Evolutionary conservation across 2,329 filamentous ascomycete species (phyloP).

Genomic region (Akanthomyces lecanii): DNA sequence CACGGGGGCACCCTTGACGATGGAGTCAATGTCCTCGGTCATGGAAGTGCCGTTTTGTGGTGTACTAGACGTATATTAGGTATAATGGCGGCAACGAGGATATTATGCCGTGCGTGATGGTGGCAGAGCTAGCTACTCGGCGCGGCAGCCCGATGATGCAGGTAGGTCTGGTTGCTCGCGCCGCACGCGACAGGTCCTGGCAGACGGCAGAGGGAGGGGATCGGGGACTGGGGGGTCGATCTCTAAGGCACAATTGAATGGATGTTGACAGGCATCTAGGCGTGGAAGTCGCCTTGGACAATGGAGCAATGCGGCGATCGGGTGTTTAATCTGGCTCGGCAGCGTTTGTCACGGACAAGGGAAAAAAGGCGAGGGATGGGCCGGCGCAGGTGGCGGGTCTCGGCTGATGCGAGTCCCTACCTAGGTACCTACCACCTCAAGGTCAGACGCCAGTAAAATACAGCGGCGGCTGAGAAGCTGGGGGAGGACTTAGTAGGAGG

Average conservation of each 20-base stretch:
- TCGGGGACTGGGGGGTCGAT: neutral
- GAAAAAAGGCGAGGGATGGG: conserved; percentile 1
- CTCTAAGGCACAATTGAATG: neutral
- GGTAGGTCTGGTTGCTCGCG: neutral
- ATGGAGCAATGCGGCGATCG: neutral
- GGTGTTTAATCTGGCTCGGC: neutral
- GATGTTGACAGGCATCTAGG: neutral
- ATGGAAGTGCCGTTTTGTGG: conserved; percentile 37
- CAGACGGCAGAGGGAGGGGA: neutral
- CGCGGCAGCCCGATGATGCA: neutral
- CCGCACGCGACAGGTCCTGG: conserved; percentile 3
- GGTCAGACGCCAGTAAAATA: neutral
- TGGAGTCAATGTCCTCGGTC: conserved; percentile 72
- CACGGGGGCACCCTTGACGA: conserved; percentile 70
- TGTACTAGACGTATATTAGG: neutral
- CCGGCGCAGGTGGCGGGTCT: neutral
- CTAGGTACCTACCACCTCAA: too few relatives aligned
- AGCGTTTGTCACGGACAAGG: neutral
- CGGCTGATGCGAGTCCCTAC: neutral
- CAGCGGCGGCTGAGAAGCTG: neutral
- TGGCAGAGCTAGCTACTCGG: neutral
- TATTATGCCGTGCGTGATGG: neutral
- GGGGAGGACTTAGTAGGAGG: too few relatives aligned
- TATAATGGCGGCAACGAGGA: neutral
- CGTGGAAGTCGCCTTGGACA: neutral